Base-by-base conservation (phyloP, 2,329 filamentous ascomycete species). In the Beauveria australis region DNA sequence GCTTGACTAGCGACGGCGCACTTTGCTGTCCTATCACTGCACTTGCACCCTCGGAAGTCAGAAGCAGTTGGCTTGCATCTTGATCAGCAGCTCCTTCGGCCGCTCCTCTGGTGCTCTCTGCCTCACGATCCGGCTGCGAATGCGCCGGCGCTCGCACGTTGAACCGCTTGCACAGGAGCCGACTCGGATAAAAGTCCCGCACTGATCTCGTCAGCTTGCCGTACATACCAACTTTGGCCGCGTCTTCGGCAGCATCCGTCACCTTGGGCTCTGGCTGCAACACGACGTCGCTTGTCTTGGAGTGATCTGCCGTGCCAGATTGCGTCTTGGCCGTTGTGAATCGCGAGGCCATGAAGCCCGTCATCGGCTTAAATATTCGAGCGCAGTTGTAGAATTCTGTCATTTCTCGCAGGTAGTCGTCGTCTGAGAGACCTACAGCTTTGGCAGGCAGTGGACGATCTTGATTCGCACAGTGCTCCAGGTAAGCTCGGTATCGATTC, bases 151-250 rank as follows among this genome's bases (percentile, higher is more conserved):
- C 84, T 63, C 81, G 85, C n/a, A 97, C 88, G 66, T 92, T 92
- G 75, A 99, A 96, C 9, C 94, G 82, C 72, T 97, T 99, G 75
- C 93, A 97, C n/a, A 97, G 75, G 46, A 99, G 75, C 59, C 92
- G 81, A 1, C 88, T 87, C 1, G 94, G 94, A 66, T 87, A 87
- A 73, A 96, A 97, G 5, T 86, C 82, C 8, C 83, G 73, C 0
- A 81, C 78, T 24, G 81, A 85, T 63, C 94, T 81, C 3, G 94
- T 99, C 84, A 97, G 82, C 16, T 86, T 81, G 1, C 94, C 94
- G 74, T 92, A 97, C 92, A 97, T 96, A 61, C 91, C 92, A 70
- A 97, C 77, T 68, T 83, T 89, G 8, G 94, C 94, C 1, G 94
- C 94, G 66, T 91, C 87, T 70, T 92, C 89, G 12, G 91, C 91